Evolutionary conservation across 192 early-diverging fungal genomes (phyloP), one percentile per base, ranked within the genome.

Genomic region (Ramicandelaber brevisporus): DNA sequence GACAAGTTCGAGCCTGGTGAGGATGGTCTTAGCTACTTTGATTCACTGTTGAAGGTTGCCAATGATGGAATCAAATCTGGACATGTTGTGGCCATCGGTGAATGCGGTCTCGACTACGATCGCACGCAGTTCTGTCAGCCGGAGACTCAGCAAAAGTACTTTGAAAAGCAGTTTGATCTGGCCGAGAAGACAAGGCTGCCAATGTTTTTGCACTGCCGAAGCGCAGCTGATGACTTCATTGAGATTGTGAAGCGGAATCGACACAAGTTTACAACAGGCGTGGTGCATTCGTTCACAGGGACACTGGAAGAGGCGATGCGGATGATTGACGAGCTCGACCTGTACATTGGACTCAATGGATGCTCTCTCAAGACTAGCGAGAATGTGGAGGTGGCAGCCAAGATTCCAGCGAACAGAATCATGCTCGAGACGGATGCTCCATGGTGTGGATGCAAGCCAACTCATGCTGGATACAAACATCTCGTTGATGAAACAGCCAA

Each of bases 381-480:
- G 20, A 89, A 85, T 38, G 29, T 95, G 6, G 57, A 67, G 2
- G 73, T 76, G 0, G 65, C 70, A 2, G 57, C 46, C 21, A 35
- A 40, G 16, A 68, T 93, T 20, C 88, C 92, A 6, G 21, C 65
- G 27, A 74, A 92, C 21, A 50, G 55, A 16, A 37, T 97, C 14
- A 70, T 93, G 78, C 43, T 97, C 33, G 92, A 93, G 44, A 93
- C 90, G 3, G 83, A 88, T 58, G 76, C 68, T 5, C 87, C 87
- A 10, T 92, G 78, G 67, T 90, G 84, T 43, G 84, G 86, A 35
- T 75, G 86, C 34, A 49, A 76, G 16, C 70, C 74, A 0, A 78
- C 84, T 0, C 84, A 89, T 40, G 84, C 81, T 9, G 78, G 80
- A 3, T 48, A 53, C 49, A 44, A 43, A 29, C 54, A 77, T 27